Conservation (phyloP, 2,329 filamentous ascomycete genomes). For the Ambrosiella xylebori region DNA sequence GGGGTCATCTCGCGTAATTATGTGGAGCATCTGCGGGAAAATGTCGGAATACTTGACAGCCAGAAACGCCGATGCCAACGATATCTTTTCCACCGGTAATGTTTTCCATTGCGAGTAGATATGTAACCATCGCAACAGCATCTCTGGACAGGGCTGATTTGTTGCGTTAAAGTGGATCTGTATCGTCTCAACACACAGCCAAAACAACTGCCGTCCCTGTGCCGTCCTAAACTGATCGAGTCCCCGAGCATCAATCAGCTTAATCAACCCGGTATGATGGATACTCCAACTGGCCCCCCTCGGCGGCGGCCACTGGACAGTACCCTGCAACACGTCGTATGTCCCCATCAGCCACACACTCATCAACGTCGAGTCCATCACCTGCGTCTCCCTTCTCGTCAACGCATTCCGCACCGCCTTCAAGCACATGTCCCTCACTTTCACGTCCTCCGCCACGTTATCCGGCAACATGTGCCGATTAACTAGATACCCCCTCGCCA, state of each 20-base stretch:
- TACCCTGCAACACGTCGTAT: constrained; percentile 10
- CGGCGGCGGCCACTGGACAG: constrained; percentile 9
- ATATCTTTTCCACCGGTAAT: neutral
- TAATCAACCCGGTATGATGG: constrained; percentile 8
- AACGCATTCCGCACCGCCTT: constrained; percentile 7
- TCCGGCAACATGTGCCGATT: constrained; percentile 5
- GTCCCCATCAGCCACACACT: constrained; percentile 11
- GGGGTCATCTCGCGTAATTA: neutral
- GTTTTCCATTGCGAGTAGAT: constrained; percentile 5
- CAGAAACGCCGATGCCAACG: constrained; percentile 4
- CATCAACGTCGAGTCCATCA: constrained; percentile 9
- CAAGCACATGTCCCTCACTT: constrained; percentile 6
- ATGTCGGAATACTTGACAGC: constrained; percentile 4
- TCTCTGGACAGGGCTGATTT: constrained; percentile 2
- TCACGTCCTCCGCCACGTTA: neutral
- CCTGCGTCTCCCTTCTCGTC: neutral
- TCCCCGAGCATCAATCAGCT: constrained; percentile 8
- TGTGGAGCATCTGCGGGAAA: constrained; percentile 7
- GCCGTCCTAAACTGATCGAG: constrained; percentile 6
- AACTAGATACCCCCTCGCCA: constrained; percentile 10
- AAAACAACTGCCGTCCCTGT: constrained; percentile 10
- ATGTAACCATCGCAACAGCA: constrained; percentile 9
- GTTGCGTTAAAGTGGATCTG: constrained; percentile 11
- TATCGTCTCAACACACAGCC: constrained; percentile 11
- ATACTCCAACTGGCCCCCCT: constrained; percentile 5